Evolutionary conservation across 140 eudicot species (phyloP), one percentile per base, ranked within the genome.

Genomic region (Anethum foeniculum): DNA sequence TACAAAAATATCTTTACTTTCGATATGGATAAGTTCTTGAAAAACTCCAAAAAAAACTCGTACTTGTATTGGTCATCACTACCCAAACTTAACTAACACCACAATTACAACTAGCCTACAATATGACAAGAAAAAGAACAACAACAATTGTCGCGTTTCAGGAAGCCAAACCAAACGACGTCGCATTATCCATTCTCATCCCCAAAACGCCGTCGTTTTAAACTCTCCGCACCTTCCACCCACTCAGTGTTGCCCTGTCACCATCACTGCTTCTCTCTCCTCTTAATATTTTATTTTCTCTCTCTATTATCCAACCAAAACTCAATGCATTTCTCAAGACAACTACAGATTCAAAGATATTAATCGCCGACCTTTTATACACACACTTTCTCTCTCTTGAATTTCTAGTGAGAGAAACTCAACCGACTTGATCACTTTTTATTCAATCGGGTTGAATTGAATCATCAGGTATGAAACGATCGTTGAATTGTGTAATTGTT

Each of bases 281-380:
- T 60, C 34, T 41, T 41, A 5, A 9, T 13, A 8, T 0, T 60
- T 8, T 60, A 4, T 21, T 64, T 6, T 27, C 64, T 72, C 27
- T 71, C n/a, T 58, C 49, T 41, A 81, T 74, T 81, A 81, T 77
- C 88, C 85, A 82, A 80, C 44, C 69, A 47, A 75, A 75, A 23
- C 82, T 7, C 78, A 81, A 85, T 39, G 81, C 67, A 41, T 41
- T 41, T 23, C 72, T 75, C 46, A 14, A 7, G 74, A 43, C 76
- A 75, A 25, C 76, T 27, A 82, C 79, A 67, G 75, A 47, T 64
- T 32, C 47, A 32, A 71, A 71, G 74, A 67, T 79, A 72, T 74
- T 78, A 69, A 82, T 80, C 76, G 86, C 87, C 86, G 90, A 85
- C 88, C 91, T 68, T 48, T 79, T 76, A 11, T 3, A 13, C 23